Base-by-base conservation (phyloP, 306 rosid genomes). In the Cucurbita maxima region DNA sequence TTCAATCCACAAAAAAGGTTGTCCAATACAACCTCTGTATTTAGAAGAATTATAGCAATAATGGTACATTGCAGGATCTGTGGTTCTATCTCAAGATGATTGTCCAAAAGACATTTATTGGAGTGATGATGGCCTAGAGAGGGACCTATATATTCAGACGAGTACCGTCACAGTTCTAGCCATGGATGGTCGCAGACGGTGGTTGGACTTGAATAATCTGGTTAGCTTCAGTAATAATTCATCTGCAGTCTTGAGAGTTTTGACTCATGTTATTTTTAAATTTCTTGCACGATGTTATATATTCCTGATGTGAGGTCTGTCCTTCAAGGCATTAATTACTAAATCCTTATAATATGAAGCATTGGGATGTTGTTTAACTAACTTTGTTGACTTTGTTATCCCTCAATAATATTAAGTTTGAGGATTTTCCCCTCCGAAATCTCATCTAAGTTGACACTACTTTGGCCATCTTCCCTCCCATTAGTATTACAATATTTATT, bases 161-260 rank as follows among this genome's bases (percentile, higher is more conserved):
- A 79, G 82, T 76, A 89, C 87, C 40, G 89, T 95, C 76, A 80
- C 99, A 68, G 91, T 95, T 72, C 83, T 95, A 81, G 99, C 99
- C 63, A 95, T 95, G 99, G 99, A 95, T 86, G 99, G 99, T 83
- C 90, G 99, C 67, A 86, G 96, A 79, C 86, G 97, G 78, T 95
- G 99, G 99, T 77, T 95, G 90, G 97, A 95, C 84, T 79, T 91
- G 80, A 87, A 84, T 76, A 89, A 91, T 84, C 81, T 91, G 97
- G 99, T 95, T 75, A 83, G 82, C 76, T 71, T 75, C 75, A 36
- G 53, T 37, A 71, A 15, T 22, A 72, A 8, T 64, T 84, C 75
- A 59, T 64, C 16, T 37, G 57, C 18, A 7, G 59, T 78, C 81
- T 7, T 56, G 73, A 79, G 63, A 75, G 51, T 71, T 73, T 54